These are phyloP conservation scores for Saksenaea oblongispora DNA, from an alignment of 371 early-diverging fungal genomes.

Conservation along the genomic window DNA sequence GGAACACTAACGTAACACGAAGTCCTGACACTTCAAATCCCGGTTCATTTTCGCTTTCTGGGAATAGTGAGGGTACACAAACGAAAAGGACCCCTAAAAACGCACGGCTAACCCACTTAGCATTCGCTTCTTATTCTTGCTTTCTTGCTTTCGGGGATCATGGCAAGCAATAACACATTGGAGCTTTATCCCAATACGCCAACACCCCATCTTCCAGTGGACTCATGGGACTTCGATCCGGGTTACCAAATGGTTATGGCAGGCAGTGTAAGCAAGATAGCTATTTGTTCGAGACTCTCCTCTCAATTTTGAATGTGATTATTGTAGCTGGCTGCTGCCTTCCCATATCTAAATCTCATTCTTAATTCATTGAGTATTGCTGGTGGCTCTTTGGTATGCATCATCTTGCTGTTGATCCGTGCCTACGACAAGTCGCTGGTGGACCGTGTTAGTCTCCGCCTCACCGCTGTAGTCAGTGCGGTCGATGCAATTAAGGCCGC, in stretches of 20 bases:
- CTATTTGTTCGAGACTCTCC: not conserved
- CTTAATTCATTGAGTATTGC: constrained; percentile 10
- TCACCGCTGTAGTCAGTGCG: constrained; percentile 17
- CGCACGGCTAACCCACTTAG: constrained; percentile 7
- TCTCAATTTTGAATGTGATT: not conserved
- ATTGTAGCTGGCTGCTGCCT: constrained; percentile 4
- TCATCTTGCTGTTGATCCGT: constrained; percentile 9
- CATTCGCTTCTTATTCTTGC: not conserved
- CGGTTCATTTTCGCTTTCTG: constrained; percentile 3
- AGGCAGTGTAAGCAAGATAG: constrained; percentile 2
- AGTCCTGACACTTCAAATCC: not conserved
- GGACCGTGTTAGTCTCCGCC: constrained; percentile 15
- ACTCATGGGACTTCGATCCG: constrained; percentile 18
- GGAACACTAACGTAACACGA: not conserved
- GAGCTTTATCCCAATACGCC: constrained; percentile 16
- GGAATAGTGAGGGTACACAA: not conserved
- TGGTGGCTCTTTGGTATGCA: constrained; percentile 8
- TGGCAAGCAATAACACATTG: constrained; percentile 4
- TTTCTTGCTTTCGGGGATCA: constrained; percentile 4
- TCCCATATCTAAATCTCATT: constrained; percentile 7
- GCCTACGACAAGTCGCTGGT: constrained; percentile 12
- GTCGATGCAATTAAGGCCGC: constrained; percentile 16
- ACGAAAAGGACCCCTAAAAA: constrained; percentile 3
- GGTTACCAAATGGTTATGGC: constrained; percentile 10
- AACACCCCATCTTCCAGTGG: constrained; percentile 13